A percentile compares a stretch with the other conserved stretches of the same genome.
These are phyloP conservation scores for Lithospermum erythrorhizon DNA, from an alignment of 257 asterid species.

Conservation along the genomic window DNA sequence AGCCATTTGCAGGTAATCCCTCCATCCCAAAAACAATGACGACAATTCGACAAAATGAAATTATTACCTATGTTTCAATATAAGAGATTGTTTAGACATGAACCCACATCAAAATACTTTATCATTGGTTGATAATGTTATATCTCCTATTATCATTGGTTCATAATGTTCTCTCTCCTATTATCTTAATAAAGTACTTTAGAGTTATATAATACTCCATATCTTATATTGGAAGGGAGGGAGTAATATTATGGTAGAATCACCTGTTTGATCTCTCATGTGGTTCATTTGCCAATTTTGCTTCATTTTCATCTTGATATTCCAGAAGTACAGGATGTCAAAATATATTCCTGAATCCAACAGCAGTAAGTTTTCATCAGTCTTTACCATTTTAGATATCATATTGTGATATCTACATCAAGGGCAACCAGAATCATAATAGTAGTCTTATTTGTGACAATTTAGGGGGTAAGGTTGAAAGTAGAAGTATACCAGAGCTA, in stretches of 20 bases:
- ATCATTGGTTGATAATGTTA: too few relatives aligned
- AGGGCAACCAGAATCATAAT: not conserved
- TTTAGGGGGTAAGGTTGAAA: slow-evolving; percentile 65
- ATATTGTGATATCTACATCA: not conserved
- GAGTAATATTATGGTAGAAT: too few relatives aligned
- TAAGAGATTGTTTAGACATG: too few relatives aligned
- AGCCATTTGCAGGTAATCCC: slow-evolving; percentile 66
- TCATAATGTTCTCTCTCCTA: too few relatives aligned
- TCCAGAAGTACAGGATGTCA: slow-evolving; percentile 81
- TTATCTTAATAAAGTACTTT: too few relatives aligned
- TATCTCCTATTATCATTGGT: too few relatives aligned
- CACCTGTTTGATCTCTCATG: too few relatives aligned
- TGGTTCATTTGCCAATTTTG: not conserved
- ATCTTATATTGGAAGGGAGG: too few relatives aligned
- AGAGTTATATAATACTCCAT: too few relatives aligned
- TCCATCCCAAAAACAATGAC: not conserved
- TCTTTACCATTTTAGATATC: not conserved
- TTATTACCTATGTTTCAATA: too few relatives aligned
- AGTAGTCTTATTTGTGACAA: not conserved
- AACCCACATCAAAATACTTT: too few relatives aligned
- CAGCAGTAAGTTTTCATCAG: slow-evolving; percentile 27
- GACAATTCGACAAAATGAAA: too few relatives aligned
- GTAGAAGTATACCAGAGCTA: slow-evolving; percentile 62
- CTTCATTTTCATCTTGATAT: not conserved
- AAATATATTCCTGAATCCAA: slow-evolving; percentile 67